phyloP scores from a whole-genome alignment of 257 asterid genomes.

The Salvia rosmarinus region DNA sequence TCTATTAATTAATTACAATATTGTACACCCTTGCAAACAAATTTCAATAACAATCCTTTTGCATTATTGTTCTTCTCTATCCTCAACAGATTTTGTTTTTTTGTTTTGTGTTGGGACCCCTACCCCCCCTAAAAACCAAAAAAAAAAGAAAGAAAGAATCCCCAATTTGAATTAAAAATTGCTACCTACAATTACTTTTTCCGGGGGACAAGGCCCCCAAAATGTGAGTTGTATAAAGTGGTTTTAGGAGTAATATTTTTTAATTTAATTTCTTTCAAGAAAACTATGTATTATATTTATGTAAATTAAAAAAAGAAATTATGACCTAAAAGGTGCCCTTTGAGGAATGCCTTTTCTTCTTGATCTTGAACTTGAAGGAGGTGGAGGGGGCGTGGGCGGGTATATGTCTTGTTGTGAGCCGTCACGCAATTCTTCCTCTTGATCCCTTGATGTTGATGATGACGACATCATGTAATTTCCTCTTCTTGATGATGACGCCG shows the following conservation, averaged over 20 bases:
- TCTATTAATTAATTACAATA: conserved; percentile 50
- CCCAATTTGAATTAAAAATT: conserved; percentile 33
- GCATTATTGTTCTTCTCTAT: conserved; percentile 54
- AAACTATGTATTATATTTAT: neutral
- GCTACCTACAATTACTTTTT: conserved; percentile 26
- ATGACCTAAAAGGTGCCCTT: conserved; percentile 90
- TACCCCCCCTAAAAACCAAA: neutral
- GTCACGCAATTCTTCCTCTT: conserved; percentile 70
- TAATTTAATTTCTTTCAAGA: neutral
- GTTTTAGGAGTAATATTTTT: neutral
- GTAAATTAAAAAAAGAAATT: neutral
- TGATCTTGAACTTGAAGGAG: conserved; percentile 68
- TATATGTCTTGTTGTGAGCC: conserved; percentile 80
- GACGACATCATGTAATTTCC: conserved; percentile 23
- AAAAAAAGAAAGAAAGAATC: conserved; percentile 2
- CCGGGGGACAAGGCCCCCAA: conserved; percentile 48
- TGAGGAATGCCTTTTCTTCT: conserved; percentile 98
- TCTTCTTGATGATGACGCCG: conserved; percentile 46
- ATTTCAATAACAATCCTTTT: conserved; percentile 42
- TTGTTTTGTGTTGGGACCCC: conserved; percentile 40
- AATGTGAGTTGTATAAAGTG: conserved; percentile 61
- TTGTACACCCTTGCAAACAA: conserved; percentile 47
- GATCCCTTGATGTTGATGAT: conserved; percentile 35
- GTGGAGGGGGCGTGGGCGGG: conserved; percentile 87
- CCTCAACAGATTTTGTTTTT: conserved; percentile 40